Conservation (phyloP, 495 filamentous ascomycete genomes). For the Penicillium atrosanguineum region DNA sequence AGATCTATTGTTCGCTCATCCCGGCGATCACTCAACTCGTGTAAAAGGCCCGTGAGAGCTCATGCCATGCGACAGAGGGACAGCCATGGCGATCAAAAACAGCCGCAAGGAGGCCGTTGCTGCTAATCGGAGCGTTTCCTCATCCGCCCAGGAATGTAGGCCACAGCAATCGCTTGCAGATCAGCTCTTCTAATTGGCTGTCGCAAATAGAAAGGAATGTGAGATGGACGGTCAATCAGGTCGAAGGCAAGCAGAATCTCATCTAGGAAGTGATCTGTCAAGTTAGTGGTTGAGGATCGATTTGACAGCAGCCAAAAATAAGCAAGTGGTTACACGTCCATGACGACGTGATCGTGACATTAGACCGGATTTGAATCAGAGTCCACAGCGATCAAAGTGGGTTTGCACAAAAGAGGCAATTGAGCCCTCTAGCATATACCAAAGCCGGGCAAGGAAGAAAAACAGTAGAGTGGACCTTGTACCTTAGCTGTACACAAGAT, state of each 20-base stretch:
- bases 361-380: slow-evolving; percentile 2
- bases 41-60: not conserved
- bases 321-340: slow-evolving; percentile 2
- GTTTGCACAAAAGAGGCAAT: not conserved
- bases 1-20: not conserved
- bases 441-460: not conserved
- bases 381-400: slow-evolving; percentile 2
- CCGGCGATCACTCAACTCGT: not conserved
- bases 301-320: not conserved
- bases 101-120: not conserved
- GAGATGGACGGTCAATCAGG: not conserved
- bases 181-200: slow-evolving; percentile 6
- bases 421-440: not conserved
- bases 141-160: slow-evolving; percentile 21
- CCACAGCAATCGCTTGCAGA: not conserved
- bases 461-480: not conserved
- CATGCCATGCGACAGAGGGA: not conserved
- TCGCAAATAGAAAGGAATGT: slow-evolving; percentile 9
- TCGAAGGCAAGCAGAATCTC: not conserved
- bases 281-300: not conserved
- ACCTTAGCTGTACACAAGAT: not conserved
- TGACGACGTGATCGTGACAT: slow-evolving; percentile 10
- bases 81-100: not conserved
- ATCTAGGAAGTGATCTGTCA: not conserved
- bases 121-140: slow-evolving; percentile 8